Conservation (phyloP, 2,329 filamentous ascomycete genomes). For the Aureobasidium sp. region DNA sequence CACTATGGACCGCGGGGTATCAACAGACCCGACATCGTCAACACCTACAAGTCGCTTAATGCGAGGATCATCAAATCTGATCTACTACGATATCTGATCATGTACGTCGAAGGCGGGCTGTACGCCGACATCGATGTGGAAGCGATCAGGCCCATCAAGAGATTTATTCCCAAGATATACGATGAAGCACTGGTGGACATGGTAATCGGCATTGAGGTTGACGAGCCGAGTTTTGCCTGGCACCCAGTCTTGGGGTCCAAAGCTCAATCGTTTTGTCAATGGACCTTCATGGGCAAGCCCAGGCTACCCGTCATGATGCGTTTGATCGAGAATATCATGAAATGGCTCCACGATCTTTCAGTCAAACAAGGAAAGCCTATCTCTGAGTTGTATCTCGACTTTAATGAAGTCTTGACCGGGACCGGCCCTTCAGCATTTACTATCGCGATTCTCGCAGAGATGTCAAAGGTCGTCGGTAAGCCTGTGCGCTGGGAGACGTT, state of each 20-base stretch:
- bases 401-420: conserved; percentile 74
- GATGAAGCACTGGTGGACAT: conserved; percentile 67
- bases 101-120: conserved; percentile 68
- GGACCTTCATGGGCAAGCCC: conserved; percentile 76
- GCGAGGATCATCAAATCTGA: conserved; percentile 72
- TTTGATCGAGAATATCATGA: conserved; percentile 71
- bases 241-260: conserved; percentile 72
- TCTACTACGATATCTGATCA: conserved; percentile 68
- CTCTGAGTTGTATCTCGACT: conserved; percentile 66
- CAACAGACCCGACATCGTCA: conserved; percentile 69
- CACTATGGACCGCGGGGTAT: conserved; percentile 72
- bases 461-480: conserved; percentile 54
- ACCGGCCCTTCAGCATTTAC: conserved; percentile 76
- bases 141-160: conserved; percentile 54
- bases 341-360: conserved; percentile 67
- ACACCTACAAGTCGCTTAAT: conserved; percentile 64
- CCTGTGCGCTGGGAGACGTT: conserved; percentile 67
- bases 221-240: conserved; percentile 67
- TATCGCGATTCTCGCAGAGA: conserved; percentile 67
- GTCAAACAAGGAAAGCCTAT: conserved; percentile 63
- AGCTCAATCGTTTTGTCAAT: conserved; percentile 75
- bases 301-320: conserved; percentile 70
- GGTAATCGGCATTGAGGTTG: conserved; percentile 74
- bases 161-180: conserved; percentile 68
- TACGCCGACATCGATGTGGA: conserved; percentile 67